These are phyloP conservation scores for Haberlea rhodopensis DNA, from an alignment of 257 asterid genomes.

Conservation along the genomic window DNA sequence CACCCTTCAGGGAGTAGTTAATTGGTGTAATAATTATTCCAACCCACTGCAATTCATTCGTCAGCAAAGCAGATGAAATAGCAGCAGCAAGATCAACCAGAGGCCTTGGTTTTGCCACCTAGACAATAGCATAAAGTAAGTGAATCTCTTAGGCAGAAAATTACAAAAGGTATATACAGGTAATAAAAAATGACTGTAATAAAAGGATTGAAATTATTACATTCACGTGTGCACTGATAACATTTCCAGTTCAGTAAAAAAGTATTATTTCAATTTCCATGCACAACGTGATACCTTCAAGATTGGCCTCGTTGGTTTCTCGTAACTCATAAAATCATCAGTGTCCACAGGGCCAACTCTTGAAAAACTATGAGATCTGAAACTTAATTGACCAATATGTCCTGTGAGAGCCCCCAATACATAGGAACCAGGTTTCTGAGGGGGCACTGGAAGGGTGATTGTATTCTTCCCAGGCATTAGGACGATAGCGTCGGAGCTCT, in stretches of 20 bases:
- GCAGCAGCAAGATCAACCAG: conserved; percentile 96
- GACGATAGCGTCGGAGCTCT: conserved; percentile 70
- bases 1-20: conserved; percentile 81
- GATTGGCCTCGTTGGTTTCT: conserved; percentile 93
- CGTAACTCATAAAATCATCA: conserved; percentile 97
- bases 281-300: conserved; percentile 60
- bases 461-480: conserved; percentile 84
- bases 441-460: conserved; percentile 73
- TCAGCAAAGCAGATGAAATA: conserved; percentile 90
- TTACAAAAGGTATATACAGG: not conserved
- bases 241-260: conserved; percentile 22
- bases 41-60: conserved; percentile 93
- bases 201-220: not conserved
- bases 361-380: conserved; percentile 97
- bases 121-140: conserved; percentile 23
- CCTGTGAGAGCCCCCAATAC: conserved; percentile 97
- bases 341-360: conserved; percentile 91
- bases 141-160: conserved; percentile 3
- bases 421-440: conserved; percentile 96
- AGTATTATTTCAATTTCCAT: conserved; percentile 20
- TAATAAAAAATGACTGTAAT: conserved; percentile 6
- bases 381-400: conserved; percentile 91
- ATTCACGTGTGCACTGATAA: conserved; percentile 9
- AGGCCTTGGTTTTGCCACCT: conserved; percentile 92
- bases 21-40: conserved; percentile 86